Percentiles rank a stretch among this genome's conserved stretches.
Evolutionary conservation across 176 grass and related monocot genomes (phyloP).

Genomic region (sorghum (Sorghum bicolor)): Sorghum_bicolor_NCBIv3 NC_012873.2:56654501-56655000

Average conservation of each 20-base stretch:
- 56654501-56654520: not conserved
- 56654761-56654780: conserved; percentile 52
- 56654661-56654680: not conserved
- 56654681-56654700: not conserved
- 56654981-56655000: conserved; percentile 38
- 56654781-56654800: conserved; percentile 23
- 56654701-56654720: conserved; percentile 5
- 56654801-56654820: conserved; percentile 29
- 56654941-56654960: conserved; percentile 24
- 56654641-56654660: not conserved
- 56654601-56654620: not conserved
- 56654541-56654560: not conserved
- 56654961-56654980: conserved; percentile 34
- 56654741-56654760: conserved; percentile 27
- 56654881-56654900: not conserved
- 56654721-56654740: conserved; percentile 19
- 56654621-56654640: not conserved
- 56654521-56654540: not conserved
- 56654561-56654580: not conserved
- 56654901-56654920: conserved; percentile 34
- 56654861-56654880: conserved; percentile 2
- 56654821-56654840: not conserved
- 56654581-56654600: not conserved
- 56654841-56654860: conserved; percentile 6
- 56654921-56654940: conserved; percentile 32